Conservation (phyloP, 2,329 filamentous ascomycete genomes). For the Aspergillus ibericus region DNA sequence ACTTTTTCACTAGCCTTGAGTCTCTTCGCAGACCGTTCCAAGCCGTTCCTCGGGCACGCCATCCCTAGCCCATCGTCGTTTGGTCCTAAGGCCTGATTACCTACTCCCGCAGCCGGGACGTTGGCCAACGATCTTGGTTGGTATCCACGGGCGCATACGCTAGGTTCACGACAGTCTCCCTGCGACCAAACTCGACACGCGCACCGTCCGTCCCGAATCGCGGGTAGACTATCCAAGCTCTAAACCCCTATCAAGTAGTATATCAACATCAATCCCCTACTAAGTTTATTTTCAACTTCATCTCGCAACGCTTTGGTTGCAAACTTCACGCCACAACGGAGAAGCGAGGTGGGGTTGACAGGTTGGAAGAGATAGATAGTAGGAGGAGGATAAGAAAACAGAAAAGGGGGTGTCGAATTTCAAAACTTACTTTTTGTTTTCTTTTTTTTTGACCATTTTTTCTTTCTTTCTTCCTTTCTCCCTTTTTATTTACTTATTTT, state of each 20-base stretch:
- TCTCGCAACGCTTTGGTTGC: conserved; percentile 2
- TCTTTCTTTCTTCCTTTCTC: neutral
- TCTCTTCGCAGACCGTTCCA: conserved; percentile 27
- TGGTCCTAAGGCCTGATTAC: conserved; percentile 19
- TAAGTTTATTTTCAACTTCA: conserved; percentile 22
- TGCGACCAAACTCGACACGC: conserved; percentile 21
- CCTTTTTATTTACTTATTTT: neutral
- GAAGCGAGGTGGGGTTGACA: conserved; percentile 9
- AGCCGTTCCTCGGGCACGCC: conserved; percentile 37
- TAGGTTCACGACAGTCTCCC: conserved; percentile 33
- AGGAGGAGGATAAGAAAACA: conserved; percentile 1
- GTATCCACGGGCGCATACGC: conserved; percentile 34
- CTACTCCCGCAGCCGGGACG: conserved; percentile 20
- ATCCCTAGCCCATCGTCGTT: conserved; percentile 25
- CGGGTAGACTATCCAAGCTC: conserved; percentile 39
- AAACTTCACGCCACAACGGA: conserved; percentile 18
- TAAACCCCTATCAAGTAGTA: conserved; percentile 18
- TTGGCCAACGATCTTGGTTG: conserved; percentile 32
- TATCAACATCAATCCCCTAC: conserved; percentile 18
- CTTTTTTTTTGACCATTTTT: neutral
- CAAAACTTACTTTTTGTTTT: neutral
- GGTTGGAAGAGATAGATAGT: neutral
- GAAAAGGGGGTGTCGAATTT: conserved; percentile 2
- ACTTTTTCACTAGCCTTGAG: conserved; percentile 31
- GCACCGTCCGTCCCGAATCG: conserved; percentile 31